Base-by-base conservation (phyloP, 2,329 filamentous ascomycete genomes). In the Colletotrichum sp. region DNA sequence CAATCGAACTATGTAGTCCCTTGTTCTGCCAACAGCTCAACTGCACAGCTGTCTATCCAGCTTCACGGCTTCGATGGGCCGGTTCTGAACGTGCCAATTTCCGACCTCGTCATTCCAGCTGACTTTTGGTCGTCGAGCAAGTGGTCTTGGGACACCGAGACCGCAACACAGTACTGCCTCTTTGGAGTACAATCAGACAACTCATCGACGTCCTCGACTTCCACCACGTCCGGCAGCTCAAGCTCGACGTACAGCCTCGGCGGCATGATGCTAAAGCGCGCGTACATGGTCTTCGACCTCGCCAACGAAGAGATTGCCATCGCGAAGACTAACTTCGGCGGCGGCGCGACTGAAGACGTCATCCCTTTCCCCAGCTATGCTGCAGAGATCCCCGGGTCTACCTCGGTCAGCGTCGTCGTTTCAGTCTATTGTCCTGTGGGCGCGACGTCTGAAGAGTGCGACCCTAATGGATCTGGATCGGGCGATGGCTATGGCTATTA, bases 211-310 rank as follows among this genome's bases (percentile, higher is more conserved):
- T 18, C 30, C 16, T 71, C 62, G 0, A 70, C 59, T 44, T 18
- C 30, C 21, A 75, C 39, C 26, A 72, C 55, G 8, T 26, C 16
- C 1, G 12, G 26, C 13, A 32, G 36, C 18, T 52, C 16, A 6
- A 57, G 49, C 49, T 8, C 15, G 18, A 62, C 76, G 15, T 80
- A 72, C 65, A 79, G 64, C 55, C 55, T 85, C 5, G 80, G 82
- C 18, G 77, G 77, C 72, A 71, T 78, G 18, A 44, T 83, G 57
- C 75, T 84, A 39, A 81, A 81, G 36, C 80, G 82, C n/a, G 78
- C 77, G 15, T 85, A 85, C 76, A 78, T 80, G 64, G 83, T 83
- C 6, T 84, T 84, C 66, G 83, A 85, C 74, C 71, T 81, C 15
- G 80, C 77, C 60, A 83, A 83, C 76, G 60, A 74, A n/a, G 82